A percentile compares a stretch with the other conserved stretches of the same genome.
These are phyloP conservation scores for Scedosporium minutisporum DNA, from an alignment of 2,329 filamentous ascomycete genomes.

Conservation along the genomic window DNA sequence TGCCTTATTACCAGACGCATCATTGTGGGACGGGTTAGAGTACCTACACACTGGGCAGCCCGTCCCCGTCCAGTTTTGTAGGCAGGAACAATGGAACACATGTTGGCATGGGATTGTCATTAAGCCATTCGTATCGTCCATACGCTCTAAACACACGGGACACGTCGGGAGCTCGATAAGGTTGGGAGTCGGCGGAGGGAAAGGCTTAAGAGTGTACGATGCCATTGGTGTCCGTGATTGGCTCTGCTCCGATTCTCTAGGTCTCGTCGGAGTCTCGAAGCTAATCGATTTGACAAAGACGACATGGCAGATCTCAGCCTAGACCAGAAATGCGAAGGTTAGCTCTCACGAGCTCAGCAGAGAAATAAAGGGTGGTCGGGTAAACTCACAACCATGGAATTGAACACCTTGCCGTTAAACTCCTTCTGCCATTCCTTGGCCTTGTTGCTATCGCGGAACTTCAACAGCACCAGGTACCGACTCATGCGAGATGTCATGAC, in stretches of 20 bases:
- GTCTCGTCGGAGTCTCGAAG: constrained; percentile 55
- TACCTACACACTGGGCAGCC: constrained; percentile 94
- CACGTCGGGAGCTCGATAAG: constrained; percentile 90
- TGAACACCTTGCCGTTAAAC: constrained; percentile 91
- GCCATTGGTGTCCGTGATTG: constrained; percentile 41
- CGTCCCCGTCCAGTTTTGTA: constrained; percentile 91
- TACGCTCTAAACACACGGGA: constrained; percentile 90
- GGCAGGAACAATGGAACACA: constrained; percentile 91
- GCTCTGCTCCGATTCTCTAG: constrained; percentile 37
- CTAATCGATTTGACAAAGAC: constrained; percentile 90
- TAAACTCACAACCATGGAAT: constrained; percentile 67
- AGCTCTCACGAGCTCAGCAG: background rate
- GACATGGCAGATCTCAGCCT: constrained; percentile 87
- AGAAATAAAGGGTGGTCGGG: background rate
- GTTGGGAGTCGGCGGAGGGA: constrained; percentile 63
- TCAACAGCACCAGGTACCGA: constrained; percentile 91
- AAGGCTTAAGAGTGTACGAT: constrained; percentile 44
- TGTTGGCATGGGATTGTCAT: constrained; percentile 96
- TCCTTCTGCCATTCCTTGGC: constrained; percentile 73
- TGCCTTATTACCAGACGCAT: constrained; percentile 15
- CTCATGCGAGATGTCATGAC: constrained; percentile 83
- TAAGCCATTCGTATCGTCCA: constrained; percentile 94
- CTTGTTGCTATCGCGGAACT: constrained; percentile 67
- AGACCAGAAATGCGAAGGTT: constrained; percentile 11
- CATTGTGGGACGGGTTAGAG: constrained; percentile 49